These are phyloP conservation scores for Olyra latifolia DNA, from an alignment of 176 grass and related monocot genomes.

Conservation along the genomic window DNA sequence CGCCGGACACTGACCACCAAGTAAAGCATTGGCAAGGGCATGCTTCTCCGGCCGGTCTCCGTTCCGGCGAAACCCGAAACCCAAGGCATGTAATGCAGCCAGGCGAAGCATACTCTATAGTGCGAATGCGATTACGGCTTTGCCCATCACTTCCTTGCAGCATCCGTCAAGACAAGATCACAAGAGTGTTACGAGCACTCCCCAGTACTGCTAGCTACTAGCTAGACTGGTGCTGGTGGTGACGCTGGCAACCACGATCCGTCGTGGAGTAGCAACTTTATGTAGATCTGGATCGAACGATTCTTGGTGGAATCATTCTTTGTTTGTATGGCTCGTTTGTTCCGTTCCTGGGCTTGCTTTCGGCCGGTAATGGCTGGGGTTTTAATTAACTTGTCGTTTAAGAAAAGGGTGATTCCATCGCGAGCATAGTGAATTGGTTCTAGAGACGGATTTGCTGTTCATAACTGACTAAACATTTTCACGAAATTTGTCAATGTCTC, in stretches of 20 bases:
- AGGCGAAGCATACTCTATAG: neutral
- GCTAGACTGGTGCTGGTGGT: neutral
- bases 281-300: slow-evolving; percentile 21
- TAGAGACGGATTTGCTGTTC: too few relatives aligned
- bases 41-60: slow-evolving; percentile 23
- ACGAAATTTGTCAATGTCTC: too few relatives aligned
- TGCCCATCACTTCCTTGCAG: neutral
- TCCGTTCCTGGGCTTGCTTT: neutral
- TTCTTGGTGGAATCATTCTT: neutral
- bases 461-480: too few relatives aligned
- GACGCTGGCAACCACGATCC: neutral
- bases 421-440: neutral
- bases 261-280: neutral
- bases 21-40: neutral
- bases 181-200: neutral
- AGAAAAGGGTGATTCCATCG: neutral
- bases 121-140: neutral
- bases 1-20: neutral
- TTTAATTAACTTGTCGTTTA: slow-evolving; percentile 19
- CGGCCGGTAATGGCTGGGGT: neutral
- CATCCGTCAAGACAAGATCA: neutral
- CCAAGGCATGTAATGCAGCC: too few relatives aligned
- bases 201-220: neutral
- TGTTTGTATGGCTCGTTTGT: neutral
- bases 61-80: slow-evolving; percentile 1